A percentile compares a stretch with the other conserved stretches of the same genome.
These are phyloP conservation scores for Lactarius psammicola DNA, from an alignment of 768 basidiomycete species.

Conservation along the genomic window DNA sequence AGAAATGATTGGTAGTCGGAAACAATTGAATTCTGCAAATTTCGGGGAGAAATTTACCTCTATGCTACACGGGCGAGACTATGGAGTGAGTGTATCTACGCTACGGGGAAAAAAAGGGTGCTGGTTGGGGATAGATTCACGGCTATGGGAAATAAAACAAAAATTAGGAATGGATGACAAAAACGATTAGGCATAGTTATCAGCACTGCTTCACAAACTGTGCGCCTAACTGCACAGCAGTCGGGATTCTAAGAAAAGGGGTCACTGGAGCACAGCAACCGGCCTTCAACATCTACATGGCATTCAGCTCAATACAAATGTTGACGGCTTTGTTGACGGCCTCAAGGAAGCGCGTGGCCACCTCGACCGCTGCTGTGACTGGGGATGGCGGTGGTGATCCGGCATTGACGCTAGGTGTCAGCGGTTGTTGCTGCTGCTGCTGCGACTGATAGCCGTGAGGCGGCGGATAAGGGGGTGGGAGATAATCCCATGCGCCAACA, in stretches of 20 bases:
- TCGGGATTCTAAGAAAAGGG: background rate
- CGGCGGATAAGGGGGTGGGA: slow-evolving; percentile 12
- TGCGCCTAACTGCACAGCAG: slow-evolving; percentile 21
- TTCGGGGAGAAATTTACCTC: background rate
- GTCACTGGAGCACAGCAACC: background rate
- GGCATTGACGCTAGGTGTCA: background rate
- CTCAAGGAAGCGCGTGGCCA: slow-evolving; percentile 17
- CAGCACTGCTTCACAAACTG: slow-evolving; percentile 1
- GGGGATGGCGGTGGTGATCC: background rate
- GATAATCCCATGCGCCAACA: background rate
- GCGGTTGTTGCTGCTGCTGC: background rate
- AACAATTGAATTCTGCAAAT: background rate
- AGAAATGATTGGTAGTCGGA: background rate
- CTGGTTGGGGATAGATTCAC: background rate
- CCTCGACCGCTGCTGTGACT: background rate
- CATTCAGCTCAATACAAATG: slow-evolving; percentile 14
- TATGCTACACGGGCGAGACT: background rate
- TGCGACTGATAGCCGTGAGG: background rate
- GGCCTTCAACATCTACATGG: background rate
- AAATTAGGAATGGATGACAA: background rate
- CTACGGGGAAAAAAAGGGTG: background rate
- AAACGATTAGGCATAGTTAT: background rate
- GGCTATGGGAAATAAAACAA: background rate
- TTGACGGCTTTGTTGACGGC: slow-evolving; percentile 16
- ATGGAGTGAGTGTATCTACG: background rate